Evolutionary conservation across 768 basidiomycete species (phyloP).

Genomic region (Suillus plorans): DNA sequence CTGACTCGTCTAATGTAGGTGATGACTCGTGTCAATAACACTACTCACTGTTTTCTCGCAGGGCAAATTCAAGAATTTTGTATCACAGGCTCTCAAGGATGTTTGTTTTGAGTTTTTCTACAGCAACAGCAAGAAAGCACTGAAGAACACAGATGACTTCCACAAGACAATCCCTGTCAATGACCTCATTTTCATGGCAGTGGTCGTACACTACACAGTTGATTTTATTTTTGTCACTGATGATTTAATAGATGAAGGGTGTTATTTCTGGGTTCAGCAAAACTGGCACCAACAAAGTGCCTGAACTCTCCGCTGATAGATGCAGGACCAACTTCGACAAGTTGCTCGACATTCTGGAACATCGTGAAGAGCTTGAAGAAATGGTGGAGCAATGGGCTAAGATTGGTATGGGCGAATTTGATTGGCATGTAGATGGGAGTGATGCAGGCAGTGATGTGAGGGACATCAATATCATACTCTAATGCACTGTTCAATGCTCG

Average conservation of each 20-base stretch:
- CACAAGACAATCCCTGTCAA: neutral
- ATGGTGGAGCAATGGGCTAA: neutral
- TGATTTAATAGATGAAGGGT: neutral
- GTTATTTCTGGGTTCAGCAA: neutral
- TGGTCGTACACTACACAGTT: accelerated
- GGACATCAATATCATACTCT: neutral
- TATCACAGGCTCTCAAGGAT: neutral
- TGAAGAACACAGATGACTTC: neutral
- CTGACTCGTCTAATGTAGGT: neutral
- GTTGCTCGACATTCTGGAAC: neutral
- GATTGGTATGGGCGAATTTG: neutral
- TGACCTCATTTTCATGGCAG: neutral
- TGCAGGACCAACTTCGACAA: neutral
- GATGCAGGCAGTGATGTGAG: neutral
- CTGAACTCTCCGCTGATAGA: neutral
- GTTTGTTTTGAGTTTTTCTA: neutral
- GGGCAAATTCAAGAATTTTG: neutral
- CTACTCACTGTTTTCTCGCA: neutral
- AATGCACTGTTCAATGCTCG: neutral
- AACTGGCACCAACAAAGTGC: neutral
- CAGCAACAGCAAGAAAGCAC: neutral
- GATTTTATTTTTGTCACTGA: neutral
- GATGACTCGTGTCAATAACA: too few species aligned
- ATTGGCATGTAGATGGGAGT: neutral
- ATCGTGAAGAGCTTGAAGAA: neutral